Evolutionary conservation across 495 filamentous ascomycete species (phyloP), one percentile per base, ranked within the genome.

Genomic region (Xylaria sp.): DNA sequence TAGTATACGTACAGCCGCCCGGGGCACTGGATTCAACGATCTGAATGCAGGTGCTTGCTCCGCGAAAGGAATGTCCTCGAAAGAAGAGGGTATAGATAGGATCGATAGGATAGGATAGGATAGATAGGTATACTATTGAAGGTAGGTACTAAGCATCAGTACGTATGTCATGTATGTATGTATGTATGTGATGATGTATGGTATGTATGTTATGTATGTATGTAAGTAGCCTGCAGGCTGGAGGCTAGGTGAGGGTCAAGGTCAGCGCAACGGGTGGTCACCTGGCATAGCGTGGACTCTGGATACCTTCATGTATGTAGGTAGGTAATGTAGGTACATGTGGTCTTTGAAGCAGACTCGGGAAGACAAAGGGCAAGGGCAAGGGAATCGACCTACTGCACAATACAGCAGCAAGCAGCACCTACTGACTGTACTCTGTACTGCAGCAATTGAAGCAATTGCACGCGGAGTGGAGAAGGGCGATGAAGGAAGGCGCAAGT

Each of bases 371-470:
- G 68, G 46, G n/a, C 53, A 52, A 11, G 50, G 46, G n/a, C n/a
- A n/a, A n/a, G n/a, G n/a, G n/a, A n/a, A n/a, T n/a, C n/a, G n/a
- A n/a, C n/a, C n/a, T n/a, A n/a, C n/a, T n/a, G n/a, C n/a, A n/a
- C n/a, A n/a, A n/a, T n/a, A n/a, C n/a, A n/a, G n/a, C n/a, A n/a
- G n/a, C n/a, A n/a, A n/a, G n/a, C n/a, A n/a, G n/a, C n/a, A n/a
- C n/a, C n/a, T 53, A 46, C 4, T 37, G 3, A 8, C 35, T 37
- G 8, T 37, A 37, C 4, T 37, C 35, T 37, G 35, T 41, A 41
- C 40, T 6, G 40, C 35, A 59, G 61, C 67, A 64, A 63, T 70
- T 48, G 68, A 53, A 70, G 48, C 63, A 61, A 69, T 69, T 52
- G 57, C 33, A 69, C 31, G 67, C 55, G 40, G 67, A 12, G 67